Base-by-base conservation (phyloP, 768 basidiomycete genomes). In the Mycena amicta region DNA sequence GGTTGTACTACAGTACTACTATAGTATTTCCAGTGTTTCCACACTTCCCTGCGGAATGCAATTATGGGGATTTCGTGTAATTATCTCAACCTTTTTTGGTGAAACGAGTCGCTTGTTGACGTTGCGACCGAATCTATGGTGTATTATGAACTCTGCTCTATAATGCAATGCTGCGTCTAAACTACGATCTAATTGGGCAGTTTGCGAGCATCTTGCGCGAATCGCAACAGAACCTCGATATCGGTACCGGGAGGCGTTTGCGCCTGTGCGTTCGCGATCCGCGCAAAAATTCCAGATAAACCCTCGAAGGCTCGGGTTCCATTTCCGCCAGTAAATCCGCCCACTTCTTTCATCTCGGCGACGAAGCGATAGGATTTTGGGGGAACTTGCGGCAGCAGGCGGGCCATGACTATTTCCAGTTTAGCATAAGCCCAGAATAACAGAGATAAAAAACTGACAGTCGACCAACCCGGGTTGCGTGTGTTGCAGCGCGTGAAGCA, bases 281-380 rank as follows among this genome's bases (percentile, higher is more conserved):
- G 68, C 39, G 74, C 70, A 55, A 75, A 79, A 29, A 73, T 43
- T 50, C 61, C 63, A n/a, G 77, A 73, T 16, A 80, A 61, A 5
- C 77, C 78, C 53, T 73, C 64, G 61, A 77, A 77, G 5, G 74
- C 70, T 27, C 70, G 45, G 18, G 26, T 39, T 0, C 71, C 69
- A 37, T 71, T 68, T 4, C 56, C 56, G 4, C 66, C 71, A 16
- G 81, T 75, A 55, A 82, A 83, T 2, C 68, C 68, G 3, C 72
- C 74, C 28, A 84, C 79, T 65, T 83, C 82, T 41, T 78, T 72
- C 80, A 81, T 81, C 71, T 83, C 80, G 45, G 72, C 75, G 28
- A 77, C 73, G 72, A 75, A 82, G 51, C 81, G 74, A 56, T 83
- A 81, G 2, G 78, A 77, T 50, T 82, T 83, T 4, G 74, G 76